phyloP scores from a whole-genome alignment of 208 protist species.

The Sergeia podlipaevii region DNA sequence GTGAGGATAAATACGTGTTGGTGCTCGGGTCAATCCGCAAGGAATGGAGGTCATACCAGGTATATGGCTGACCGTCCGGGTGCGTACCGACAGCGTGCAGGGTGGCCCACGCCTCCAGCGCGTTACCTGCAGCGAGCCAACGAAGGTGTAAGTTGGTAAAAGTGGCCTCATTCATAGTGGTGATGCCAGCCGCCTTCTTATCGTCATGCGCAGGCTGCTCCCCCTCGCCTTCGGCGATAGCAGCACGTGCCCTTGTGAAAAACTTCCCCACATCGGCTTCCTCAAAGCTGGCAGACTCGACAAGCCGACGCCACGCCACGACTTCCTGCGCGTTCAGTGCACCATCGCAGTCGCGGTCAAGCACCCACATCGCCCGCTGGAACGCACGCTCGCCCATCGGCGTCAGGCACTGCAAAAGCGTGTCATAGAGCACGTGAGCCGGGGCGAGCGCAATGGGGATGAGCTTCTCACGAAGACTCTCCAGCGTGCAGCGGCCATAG shows the following conservation, averaged over 20 bases:
- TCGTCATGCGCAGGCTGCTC: constrained; percentile 7
- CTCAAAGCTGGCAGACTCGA: constrained; percentile 27
- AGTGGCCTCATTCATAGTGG: constrained; percentile 9
- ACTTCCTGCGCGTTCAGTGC: constrained; percentile 59
- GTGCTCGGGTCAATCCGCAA: constrained; percentile 46
- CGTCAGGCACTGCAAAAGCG: constrained; percentile 37
- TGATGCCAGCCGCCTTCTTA: constrained; percentile 8
- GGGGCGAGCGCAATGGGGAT: constrained; percentile 52
- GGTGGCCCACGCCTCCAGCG: constrained; percentile 68
- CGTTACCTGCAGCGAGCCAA: constrained; percentile 35
- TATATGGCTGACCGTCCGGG: constrained; percentile 71
- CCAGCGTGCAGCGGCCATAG: constrained; percentile 42
- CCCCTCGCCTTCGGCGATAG: neutral
- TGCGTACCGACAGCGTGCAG: constrained; percentile 60
- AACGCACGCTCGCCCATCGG: constrained; percentile 44
- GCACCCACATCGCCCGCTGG: constrained; percentile 77
- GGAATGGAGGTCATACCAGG: constrained; percentile 71
- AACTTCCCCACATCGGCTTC: constrained; percentile 30
- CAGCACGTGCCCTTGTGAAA: constrained; percentile 2
- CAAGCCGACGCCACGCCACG: constrained; percentile 50
- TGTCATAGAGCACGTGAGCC: constrained; percentile 76
- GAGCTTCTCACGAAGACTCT: constrained; percentile 26
- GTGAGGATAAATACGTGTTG: constrained; percentile 79
- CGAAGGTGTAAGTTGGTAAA: constrained; percentile 21
- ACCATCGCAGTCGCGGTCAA: constrained; percentile 74